Evolutionary conservation across 192 early-diverging fungal genomes (phyloP).

Genomic region (Jimgerdemannia flammicorona): DNA sequence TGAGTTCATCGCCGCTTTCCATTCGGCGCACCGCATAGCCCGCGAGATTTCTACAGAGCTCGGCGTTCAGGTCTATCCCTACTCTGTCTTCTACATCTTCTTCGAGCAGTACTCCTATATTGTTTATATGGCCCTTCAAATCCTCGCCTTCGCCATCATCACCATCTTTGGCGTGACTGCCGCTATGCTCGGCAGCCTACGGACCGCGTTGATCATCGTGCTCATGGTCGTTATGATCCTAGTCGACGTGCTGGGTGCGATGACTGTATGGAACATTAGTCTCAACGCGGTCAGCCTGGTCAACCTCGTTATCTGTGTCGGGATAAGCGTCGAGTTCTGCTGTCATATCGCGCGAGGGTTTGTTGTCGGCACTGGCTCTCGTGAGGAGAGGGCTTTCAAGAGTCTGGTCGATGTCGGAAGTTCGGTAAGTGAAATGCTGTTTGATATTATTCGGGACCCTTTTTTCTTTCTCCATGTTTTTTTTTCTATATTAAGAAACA

Average conservation of each 20-base stretch:
- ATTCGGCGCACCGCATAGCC: constrained; percentile 54
- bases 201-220: constrained; percentile 50
- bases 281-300: constrained; percentile 63
- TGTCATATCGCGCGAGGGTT: constrained; percentile 59
- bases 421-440: constrained; percentile 34
- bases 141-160: constrained; percentile 45
- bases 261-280: constrained; percentile 52
- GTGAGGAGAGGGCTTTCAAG: constrained; percentile 38
- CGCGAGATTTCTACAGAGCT: constrained; percentile 34
- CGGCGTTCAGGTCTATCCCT: constrained; percentile 50
- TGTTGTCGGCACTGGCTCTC: constrained; percentile 42
- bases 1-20: constrained; percentile 56
- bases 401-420: constrained; percentile 55
- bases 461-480: neutral
- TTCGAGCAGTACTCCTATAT: constrained; percentile 65
- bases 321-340: constrained; percentile 68
- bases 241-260: constrained; percentile 48
- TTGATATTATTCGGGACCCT: neutral
- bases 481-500: no score
- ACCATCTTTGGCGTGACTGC: constrained; percentile 51
- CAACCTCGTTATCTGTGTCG: constrained; percentile 62
- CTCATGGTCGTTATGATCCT: constrained; percentile 57
- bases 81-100: constrained; percentile 64
- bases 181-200: constrained; percentile 43
- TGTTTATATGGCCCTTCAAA: constrained; percentile 39